phyloP scores from a whole-genome alignment of 352 stramenopile genomes.

The Globisporangium echinulatum region DNA sequence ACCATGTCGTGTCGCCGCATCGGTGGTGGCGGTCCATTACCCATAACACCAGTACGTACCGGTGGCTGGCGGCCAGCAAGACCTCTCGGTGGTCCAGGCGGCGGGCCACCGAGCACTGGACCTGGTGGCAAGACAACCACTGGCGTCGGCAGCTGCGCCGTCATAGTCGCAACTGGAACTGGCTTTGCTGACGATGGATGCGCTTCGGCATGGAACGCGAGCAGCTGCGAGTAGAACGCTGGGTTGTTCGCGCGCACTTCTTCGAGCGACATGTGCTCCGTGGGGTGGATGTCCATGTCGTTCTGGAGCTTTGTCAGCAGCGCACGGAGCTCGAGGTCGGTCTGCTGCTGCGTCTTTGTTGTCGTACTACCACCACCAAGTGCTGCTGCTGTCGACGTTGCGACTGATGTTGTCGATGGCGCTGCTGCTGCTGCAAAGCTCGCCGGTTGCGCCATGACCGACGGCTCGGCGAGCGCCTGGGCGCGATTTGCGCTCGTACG shows the following conservation, averaged over 20 bases:
- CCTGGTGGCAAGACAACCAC: slow-evolving; percentile 3
- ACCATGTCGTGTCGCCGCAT: slow-evolving; percentile 7
- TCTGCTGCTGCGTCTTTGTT: slow-evolving; percentile 15
- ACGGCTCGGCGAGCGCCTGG: slow-evolving; percentile 39
- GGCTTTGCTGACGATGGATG: slow-evolving; percentile 5
- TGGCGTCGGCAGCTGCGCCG: not conserved
- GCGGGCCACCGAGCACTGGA: slow-evolving; percentile 4
- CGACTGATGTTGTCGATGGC: not conserved
- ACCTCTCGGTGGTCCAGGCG: slow-evolving; percentile 1
- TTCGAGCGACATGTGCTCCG: slow-evolving; percentile 79
- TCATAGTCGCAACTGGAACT: slow-evolving; percentile 1
- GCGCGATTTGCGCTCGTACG: slow-evolving; percentile 53
- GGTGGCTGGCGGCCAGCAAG: not conserved
- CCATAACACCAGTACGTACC: no score
- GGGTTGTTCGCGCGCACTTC: slow-evolving; percentile 84
- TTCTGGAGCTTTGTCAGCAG: slow-evolving; percentile 84
- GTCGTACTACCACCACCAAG: not conserved
- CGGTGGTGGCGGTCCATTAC: not conserved
- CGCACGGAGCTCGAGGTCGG: slow-evolving; percentile 74
- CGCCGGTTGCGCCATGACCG: slow-evolving; percentile 24
- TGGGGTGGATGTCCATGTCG: slow-evolving; percentile 83
- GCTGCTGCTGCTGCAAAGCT: slow-evolving; percentile 35
- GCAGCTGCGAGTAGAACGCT: slow-evolving; percentile 76
- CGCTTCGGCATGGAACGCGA: slow-evolving; percentile 46
- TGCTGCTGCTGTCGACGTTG: slow-evolving; percentile 11